Conservation (phyloP, 2,329 filamentous ascomycete genomes). For the Aureobasidium sp. region DNA sequence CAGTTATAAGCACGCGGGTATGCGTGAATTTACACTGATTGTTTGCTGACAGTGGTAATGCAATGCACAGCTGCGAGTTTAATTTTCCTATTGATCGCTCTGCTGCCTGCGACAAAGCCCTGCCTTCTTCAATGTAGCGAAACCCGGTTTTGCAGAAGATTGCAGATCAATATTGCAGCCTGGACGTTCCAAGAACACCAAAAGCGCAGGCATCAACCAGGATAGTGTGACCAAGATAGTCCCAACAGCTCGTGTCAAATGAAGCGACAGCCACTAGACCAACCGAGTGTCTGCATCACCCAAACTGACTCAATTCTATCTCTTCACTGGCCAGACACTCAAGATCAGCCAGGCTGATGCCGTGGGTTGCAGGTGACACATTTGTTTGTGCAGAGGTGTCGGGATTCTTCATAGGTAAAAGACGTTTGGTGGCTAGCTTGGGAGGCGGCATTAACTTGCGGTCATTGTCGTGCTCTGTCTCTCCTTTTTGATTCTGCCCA, state of each 20-base stretch:
- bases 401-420: neutral
- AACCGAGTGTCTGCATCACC: neutral
- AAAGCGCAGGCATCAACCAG: neutral
- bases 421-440: constrained; percentile 2
- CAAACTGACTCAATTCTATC: constrained; percentile 25
- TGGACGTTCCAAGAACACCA: neutral
- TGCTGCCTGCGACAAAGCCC: neutral
- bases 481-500: neutral
- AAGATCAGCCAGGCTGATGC: constrained; percentile 25
- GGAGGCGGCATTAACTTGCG: constrained; percentile 16
- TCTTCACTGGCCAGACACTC: constrained; percentile 27
- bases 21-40: neutral
- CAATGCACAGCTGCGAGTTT: neutral
- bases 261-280: neutral
- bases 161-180: neutral
- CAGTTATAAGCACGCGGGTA: neutral
- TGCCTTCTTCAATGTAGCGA: neutral
- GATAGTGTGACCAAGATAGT: neutral
- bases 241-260: neutral
- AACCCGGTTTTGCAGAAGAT: neutral
- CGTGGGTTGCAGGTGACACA: constrained; percentile 6
- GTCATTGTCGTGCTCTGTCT: neutral
- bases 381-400: neutral
- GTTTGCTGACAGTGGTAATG: neutral
- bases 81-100: neutral